Evolutionary conservation across 169 alveolate genomes (phyloP), one percentile per base, ranked within the genome.

Genomic region (Gregarina niphandrodes): DNA sequence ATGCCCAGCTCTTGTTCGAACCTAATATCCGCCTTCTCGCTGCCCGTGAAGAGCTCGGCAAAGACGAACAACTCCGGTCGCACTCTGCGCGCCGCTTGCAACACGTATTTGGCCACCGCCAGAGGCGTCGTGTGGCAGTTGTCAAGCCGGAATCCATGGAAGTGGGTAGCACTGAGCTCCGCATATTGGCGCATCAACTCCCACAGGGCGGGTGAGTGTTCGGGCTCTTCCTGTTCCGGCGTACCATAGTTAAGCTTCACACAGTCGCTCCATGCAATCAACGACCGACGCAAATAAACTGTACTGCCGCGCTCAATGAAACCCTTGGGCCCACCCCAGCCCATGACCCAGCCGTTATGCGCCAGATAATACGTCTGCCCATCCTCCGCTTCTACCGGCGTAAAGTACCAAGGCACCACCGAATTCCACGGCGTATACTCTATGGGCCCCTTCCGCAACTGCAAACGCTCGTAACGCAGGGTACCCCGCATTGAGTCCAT

Each of bases 51-150:
- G 16, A 80, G 56, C 53, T 84, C 95, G 7, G 91, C 92, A 50
- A 74, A 73, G 3, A 84, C 70, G 53, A 72, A 61, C 15, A 80
- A 48, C 46, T 84, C 67, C 0, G 82, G 82, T 23, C 80, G 80
- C 0, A 57, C 65, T 6, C 77, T 55, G 24, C 95, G 57, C 7
- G 87, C 80, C 37, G 54, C 73, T 24, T 70, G 62, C 30, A 79
- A 64, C 66, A 80, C 60, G 64, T 78, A 72, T 51, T 71, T 71
- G 1, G 86, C 80, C 7, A 84, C 84, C 40, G 69, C 73, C 20
- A 79, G 49, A 0, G 93, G 91, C 21, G 93, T 84, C 3, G 89
- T 72, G 57, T 84, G 93, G n/a, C 93, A 83, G 49, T 84, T 84
- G 53, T 80, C 95, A 15, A 84, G 61, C 45, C 95, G 73, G 21